These are phyloP conservation scores for Phyllosticta ampelicida DNA, from an alignment of 2,329 filamentous ascomycete genomes.

Conservation along the genomic window DNA sequence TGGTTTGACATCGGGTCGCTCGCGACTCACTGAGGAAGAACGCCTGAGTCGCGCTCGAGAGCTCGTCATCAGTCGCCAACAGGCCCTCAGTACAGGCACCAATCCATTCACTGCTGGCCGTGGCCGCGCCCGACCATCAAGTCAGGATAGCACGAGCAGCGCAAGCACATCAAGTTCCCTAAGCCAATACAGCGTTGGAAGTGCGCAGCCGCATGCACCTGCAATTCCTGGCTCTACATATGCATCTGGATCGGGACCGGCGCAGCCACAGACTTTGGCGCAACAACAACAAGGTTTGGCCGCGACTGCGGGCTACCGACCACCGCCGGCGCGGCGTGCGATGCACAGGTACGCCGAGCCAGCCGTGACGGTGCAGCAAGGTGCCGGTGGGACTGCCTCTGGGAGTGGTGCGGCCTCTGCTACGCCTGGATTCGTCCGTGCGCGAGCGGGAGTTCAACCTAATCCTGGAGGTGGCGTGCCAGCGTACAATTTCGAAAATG, in stretches of 20 bases:
- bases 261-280: background rate
- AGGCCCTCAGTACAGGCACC: slow-evolving; percentile 21
- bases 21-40: slow-evolving; percentile 24
- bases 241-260: background rate
- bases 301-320: background rate
- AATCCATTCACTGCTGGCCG: slow-evolving; percentile 26
- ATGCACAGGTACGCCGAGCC: background rate
- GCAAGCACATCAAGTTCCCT: background rate
- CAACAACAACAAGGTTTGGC: background rate
- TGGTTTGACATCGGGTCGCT: slow-evolving; percentile 13
- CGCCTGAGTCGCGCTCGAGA: slow-evolving; percentile 24
- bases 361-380: background rate
- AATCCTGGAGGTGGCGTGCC: background rate
- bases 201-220: slow-evolving; percentile 5
- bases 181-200: slow-evolving; percentile 16
- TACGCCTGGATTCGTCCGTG: background rate
- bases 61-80: slow-evolving; percentile 25
- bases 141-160: background rate
- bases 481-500: background rate
- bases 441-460: background rate
- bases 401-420: background rate
- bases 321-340: background rate
- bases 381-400: background rate
- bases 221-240: background rate
- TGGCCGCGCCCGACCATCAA: slow-evolving; percentile 15